A percentile compares a stretch with the other conserved stretches of the same genome.
Conservation (phyloP, 768 basidiomycete genomes). For the Galerina sulciceps region DNA sequence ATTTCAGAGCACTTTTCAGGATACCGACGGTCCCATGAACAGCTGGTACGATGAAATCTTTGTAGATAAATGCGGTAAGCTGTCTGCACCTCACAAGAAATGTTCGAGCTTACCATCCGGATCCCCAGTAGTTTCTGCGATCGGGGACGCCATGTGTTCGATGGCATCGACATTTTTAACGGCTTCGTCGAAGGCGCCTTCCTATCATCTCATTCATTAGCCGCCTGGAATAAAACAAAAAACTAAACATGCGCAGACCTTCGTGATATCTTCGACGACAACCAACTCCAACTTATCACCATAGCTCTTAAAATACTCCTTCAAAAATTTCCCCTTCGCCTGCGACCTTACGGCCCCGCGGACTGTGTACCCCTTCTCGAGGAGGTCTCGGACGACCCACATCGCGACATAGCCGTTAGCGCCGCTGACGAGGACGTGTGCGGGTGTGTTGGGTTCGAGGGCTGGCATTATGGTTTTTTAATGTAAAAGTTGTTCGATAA, state of each 20-base stretch:
- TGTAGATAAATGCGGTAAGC: too few species aligned
- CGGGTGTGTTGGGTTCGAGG: not conserved
- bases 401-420: constrained; percentile 63
- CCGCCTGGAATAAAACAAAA: not conserved
- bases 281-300: constrained; percentile 65
- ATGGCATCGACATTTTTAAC: constrained; percentile 78
- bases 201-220: constrained; percentile 32
- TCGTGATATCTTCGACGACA: constrained; percentile 67
- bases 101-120: constrained; percentile 31
- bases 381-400: constrained; percentile 57
- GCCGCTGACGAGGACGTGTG: constrained; percentile 54
- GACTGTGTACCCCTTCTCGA: constrained; percentile 64
- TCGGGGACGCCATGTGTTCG: constrained; percentile 70
- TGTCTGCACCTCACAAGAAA: not conserved
- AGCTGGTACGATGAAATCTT: constrained; percentile 70
- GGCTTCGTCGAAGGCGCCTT: constrained; percentile 76
- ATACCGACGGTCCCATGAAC: constrained; percentile 70
- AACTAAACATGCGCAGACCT: constrained; percentile 23
- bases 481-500: too few species aligned
- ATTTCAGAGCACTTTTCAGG: constrained; percentile 51
- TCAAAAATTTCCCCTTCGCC: constrained; percentile 60
- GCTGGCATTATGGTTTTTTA: not conserved
- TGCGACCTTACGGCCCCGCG: constrained; percentile 68
- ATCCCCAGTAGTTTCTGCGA: constrained; percentile 44
- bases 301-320: constrained; percentile 56